Evolutionary conservation across 768 basidiomycete species (phyloP).

Genomic region (Mycena galopus): DNA sequence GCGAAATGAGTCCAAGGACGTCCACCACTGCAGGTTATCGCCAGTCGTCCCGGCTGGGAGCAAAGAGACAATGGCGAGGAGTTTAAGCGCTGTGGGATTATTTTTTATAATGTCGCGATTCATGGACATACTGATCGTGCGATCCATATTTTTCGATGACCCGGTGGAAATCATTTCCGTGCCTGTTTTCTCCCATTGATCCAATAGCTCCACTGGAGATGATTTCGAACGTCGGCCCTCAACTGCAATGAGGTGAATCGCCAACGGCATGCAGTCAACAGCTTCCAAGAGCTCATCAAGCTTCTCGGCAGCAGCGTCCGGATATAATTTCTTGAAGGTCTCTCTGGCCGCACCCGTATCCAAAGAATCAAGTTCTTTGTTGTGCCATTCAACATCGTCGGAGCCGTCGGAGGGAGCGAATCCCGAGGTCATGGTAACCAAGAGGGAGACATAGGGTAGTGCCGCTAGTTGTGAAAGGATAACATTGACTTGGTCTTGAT

Average conservation of each 20-base stretch:
- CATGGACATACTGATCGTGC: constrained; percentile 19
- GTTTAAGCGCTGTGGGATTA: constrained; percentile 35
- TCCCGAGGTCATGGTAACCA: constrained; percentile 51
- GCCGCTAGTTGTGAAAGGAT: constrained; percentile 41
- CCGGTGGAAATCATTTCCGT: constrained; percentile 8
- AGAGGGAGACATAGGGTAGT: constrained; percentile 45
- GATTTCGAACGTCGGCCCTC: constrained; percentile 11
- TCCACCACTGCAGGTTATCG: constrained; percentile 27
- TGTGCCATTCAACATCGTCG: constrained; percentile 41
- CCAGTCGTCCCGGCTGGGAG: constrained; percentile 42
- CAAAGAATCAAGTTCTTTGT: constrained; percentile 28
- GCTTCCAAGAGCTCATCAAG: constrained; percentile 27
- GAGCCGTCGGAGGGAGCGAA: too few species aligned
- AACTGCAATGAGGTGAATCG: constrained; percentile 50
- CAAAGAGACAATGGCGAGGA: constrained; percentile 41
- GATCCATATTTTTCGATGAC: constrained; percentile 11
- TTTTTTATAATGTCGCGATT: constrained; percentile 31
- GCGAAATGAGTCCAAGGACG: constrained; percentile 11
- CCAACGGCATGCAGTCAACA: constrained; percentile 49
- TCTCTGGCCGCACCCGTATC: constrained; percentile 38
- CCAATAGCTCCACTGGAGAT: neutral
- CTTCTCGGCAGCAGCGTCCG: constrained; percentile 35
- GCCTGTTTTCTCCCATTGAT: constrained; percentile 7
- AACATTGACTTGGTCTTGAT: constrained; percentile 38
- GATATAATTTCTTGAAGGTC: constrained; percentile 38